Evolutionary conservation across 305 asterid genomes (phyloP).

Genomic region (Fraxinus platypoda): DNA sequence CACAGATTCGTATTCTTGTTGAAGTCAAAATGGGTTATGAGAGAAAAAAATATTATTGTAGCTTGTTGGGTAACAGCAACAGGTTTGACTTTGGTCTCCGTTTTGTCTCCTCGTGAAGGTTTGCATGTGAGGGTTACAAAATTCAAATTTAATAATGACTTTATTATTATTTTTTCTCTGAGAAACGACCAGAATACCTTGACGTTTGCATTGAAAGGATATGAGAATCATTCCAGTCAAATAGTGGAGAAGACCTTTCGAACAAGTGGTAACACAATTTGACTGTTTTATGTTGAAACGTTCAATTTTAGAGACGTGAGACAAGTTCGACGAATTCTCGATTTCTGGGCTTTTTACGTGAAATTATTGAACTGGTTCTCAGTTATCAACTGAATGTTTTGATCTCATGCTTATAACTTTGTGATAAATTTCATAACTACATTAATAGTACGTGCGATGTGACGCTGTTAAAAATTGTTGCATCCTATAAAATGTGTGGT

Average conservation of each 20-base stretch:
- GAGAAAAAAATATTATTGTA: constrained; percentile 21
- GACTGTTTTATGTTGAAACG: neutral
- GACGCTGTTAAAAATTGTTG: too few species aligned
- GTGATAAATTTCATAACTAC: neutral
- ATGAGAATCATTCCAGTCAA: neutral
- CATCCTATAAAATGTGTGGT: too few species aligned
- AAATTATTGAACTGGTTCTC: neutral
- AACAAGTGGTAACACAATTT: neutral
- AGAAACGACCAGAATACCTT: neutral
- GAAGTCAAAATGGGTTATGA: constrained; percentile 33
- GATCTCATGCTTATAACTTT: neutral
- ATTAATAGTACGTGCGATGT: too few species aligned
- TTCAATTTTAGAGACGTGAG: neutral
- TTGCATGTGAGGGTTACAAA: constrained; percentile 4
- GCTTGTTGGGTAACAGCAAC: constrained; percentile 29
- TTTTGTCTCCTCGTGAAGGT: constrained; percentile 22
- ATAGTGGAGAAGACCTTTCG: neutral
- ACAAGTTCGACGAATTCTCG: neutral
- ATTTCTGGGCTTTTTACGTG: too few species aligned
- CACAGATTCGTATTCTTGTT: neutral
- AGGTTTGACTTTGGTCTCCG: constrained; percentile 38
- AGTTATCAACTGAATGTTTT: neutral
- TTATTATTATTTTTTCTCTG: neutral
- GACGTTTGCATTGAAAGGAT: neutral
- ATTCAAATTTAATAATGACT: constrained; percentile 11